Evolutionary conservation across 805 yeast species (phyloP), one percentile per base, ranked within the genome.

Genomic region (Sugiyamaella marilandica): DNA sequence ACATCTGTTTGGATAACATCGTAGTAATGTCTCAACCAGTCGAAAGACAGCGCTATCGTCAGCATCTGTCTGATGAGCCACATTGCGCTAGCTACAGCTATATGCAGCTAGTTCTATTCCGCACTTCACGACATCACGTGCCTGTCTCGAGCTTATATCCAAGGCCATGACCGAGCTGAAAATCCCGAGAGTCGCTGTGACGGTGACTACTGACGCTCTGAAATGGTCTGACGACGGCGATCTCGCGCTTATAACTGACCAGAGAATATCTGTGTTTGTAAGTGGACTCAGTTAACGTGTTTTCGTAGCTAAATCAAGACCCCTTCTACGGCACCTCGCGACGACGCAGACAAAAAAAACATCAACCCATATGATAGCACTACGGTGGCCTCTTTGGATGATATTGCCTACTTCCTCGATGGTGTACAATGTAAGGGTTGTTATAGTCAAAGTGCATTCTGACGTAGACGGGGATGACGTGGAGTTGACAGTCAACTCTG

Each of bases 161-260:
- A 16, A 13, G 18, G 4, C 39, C 34, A 45, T 45, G 47, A 10
- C 36, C 21, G 36, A 31, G 24, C 33, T 49, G 10, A 49, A 41
- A 33, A 13, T 49, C 26, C 16, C 45, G 19, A 16, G 52, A n/a
- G n/a, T 41, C 10, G 43, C 32, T 24, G 34, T 32, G 26, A 51
- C 44, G 31, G 47, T 18, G 45, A 48, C 52, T 8, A 49, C 55
- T 7, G 55, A 57, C 19, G 63, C 59, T 13, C 18, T 55, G 26
- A 50, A 53, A 49, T 60, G 63, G 63, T 59, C 62, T 16, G 53
- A 51, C 2, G 63, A 60, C 45, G 63, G 63, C 1, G 49, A 47
- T 13, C 11, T 60, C 4, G 63, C 58, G 14, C 43, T 59, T 9
- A 26, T 50, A 7, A 32, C 57, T 2, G 58, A 57, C 3, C 45